Percentiles rank a stretch among this genome's conserved stretches.
Conservation (phyloP, 768 basidiomycete genomes). For the Sporobolomyces pararoseus region DNA sequence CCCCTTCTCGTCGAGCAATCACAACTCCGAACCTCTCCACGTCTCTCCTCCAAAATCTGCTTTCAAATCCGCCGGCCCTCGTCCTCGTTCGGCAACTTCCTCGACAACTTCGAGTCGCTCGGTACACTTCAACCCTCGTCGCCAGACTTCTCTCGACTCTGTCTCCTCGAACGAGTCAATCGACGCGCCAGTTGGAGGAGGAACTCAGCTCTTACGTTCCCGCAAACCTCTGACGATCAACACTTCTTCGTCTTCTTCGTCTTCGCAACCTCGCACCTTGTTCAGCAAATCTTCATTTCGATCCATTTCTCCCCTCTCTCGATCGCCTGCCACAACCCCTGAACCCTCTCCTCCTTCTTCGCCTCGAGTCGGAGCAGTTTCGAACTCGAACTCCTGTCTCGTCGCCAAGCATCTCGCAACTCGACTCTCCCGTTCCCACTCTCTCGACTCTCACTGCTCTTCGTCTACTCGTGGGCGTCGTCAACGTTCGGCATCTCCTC, state of each 20-base stretch:
- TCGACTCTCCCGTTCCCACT: background rate
- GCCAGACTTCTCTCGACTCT: slow-evolving; percentile 5
- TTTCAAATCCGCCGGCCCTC: background rate
- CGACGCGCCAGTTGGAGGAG: background rate
- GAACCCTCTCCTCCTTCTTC: slow-evolving; percentile 10
- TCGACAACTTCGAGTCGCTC: background rate
- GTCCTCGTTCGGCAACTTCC: slow-evolving; percentile 1
- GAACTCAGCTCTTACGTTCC: too few species aligned
- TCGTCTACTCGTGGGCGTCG: background rate
- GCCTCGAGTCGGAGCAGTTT: background rate
- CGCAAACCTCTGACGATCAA: slow-evolving; percentile 12
- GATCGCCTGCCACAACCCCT: slow-evolving; percentile 2
- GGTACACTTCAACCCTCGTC: background rate
- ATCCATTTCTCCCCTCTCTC: slow-evolving; percentile 3
- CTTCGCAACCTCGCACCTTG: background rate
- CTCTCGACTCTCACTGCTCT: slow-evolving; percentile 1
- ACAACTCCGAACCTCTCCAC: background rate
- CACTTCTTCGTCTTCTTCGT: background rate
- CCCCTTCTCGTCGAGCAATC: background rate
- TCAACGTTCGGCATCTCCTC: background rate
- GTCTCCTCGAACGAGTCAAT: background rate
- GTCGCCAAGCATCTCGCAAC: slow-evolving; percentile 1
- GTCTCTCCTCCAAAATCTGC: slow-evolving; percentile 1
- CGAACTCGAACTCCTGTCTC: background rate
- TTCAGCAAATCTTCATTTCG: slow-evolving; percentile 12